phyloP scores from a whole-genome alignment of 345 rosid species.

The Acer saccharum region DNA sequence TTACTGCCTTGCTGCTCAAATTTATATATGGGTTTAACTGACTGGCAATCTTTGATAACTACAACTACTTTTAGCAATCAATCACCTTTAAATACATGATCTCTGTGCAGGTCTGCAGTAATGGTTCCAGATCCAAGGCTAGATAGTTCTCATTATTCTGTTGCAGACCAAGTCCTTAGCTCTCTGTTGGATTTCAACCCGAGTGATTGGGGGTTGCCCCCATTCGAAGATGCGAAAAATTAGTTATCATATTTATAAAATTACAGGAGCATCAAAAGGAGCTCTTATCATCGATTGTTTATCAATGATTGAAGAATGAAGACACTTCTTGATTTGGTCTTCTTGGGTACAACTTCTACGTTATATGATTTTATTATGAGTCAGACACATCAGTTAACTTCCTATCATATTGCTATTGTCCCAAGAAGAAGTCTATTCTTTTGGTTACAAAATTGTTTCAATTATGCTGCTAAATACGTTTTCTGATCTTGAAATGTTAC shows the following conservation, averaged over 20 bases:
- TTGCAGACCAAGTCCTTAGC: slow-evolving; percentile 75
- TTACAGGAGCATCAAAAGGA: background rate
- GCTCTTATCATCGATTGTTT: background rate
- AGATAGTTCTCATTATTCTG: slow-evolving; percentile 58
- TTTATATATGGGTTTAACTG: background rate
- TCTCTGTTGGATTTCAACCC: slow-evolving; percentile 76
- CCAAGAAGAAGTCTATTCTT: background rate
- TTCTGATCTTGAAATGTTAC: no score
- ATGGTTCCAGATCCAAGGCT: slow-evolving; percentile 94
- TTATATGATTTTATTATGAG: background rate
- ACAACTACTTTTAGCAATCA: background rate
- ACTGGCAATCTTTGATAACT: background rate
- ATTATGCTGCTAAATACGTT: no score
- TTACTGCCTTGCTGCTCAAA: background rate
- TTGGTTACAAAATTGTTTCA: background rate
- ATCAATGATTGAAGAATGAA: background rate
- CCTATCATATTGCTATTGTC: background rate
- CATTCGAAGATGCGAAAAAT: slow-evolving; percentile 46
- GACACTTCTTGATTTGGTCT: background rate
- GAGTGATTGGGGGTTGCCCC: slow-evolving; percentile 68
- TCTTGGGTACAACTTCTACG: background rate
- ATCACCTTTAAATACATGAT: slow-evolving; percentile 5
- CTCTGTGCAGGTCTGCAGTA: slow-evolving; percentile 55
- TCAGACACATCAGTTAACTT: background rate
- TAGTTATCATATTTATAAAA: slow-evolving; percentile 12